Conservation (phyloP, 2,329 filamentous ascomycete species). For the Aspergillus unguis region DNA sequence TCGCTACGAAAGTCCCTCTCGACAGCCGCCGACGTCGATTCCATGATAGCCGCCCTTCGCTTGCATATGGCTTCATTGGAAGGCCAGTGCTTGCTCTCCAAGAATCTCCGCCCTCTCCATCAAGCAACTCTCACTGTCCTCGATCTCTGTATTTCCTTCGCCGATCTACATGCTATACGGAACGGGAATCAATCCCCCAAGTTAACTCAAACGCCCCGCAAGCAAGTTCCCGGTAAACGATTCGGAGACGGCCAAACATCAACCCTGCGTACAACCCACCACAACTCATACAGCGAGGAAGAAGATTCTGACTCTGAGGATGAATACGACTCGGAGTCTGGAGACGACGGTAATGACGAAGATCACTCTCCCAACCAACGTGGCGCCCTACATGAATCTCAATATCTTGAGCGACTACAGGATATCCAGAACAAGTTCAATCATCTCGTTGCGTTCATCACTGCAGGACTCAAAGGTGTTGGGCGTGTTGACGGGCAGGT, state of each 20-base stretch:
- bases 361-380: not conserved
- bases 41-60: slow-evolving; percentile 70
- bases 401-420: slow-evolving; percentile 53
- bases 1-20: slow-evolving; percentile 58
- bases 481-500: slow-evolving; percentile 68
- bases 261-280: slow-evolving; percentile 35
- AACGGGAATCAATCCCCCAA: slow-evolving; percentile 18
- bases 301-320: slow-evolving; percentile 29
- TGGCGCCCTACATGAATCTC: slow-evolving; percentile 35
- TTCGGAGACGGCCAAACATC: slow-evolving; percentile 13
- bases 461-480: slow-evolving; percentile 69
- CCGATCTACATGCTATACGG: slow-evolving; percentile 53
- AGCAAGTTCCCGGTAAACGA: slow-evolving; percentile 31
- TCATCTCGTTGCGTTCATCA: slow-evolving; percentile 65
- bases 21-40: slow-evolving; percentile 69
- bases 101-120: slow-evolving; percentile 66
- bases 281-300: slow-evolving; percentile 19
- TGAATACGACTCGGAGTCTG: slow-evolving; percentile 21
- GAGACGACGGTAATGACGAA: not conserved
- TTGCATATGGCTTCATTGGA: slow-evolving; percentile 61
- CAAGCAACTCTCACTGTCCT: slow-evolving; percentile 71
- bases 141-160: slow-evolving; percentile 69
- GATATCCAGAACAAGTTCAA: slow-evolving; percentile 63
- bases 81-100: slow-evolving; percentile 66
- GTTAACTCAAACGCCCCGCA: not conserved